These are phyloP conservation scores for Salix dunnii DNA, from an alignment of 345 rosid genomes.

Conservation along the genomic window DNA sequence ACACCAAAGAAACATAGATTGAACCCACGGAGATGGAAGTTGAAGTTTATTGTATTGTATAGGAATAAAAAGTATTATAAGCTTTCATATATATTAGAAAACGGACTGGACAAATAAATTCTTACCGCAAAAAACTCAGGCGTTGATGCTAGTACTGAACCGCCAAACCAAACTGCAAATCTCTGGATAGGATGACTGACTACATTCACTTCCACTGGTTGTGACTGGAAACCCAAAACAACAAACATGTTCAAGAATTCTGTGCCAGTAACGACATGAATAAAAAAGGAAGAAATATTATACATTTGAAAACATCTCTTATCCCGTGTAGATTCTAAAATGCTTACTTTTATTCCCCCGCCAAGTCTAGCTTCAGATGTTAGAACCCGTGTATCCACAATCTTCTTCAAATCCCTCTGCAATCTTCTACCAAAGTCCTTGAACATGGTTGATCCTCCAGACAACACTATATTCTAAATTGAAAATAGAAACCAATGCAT, in stretches of 20 bases:
- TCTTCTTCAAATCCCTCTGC: slow-evolving; percentile 93
- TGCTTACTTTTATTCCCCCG: slow-evolving; percentile 65
- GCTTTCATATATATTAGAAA: slow-evolving; percentile 5
- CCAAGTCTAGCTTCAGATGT: slow-evolving; percentile 76
- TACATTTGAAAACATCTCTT: background rate
- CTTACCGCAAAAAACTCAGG: slow-evolving; percentile 90
- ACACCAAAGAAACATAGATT: background rate
- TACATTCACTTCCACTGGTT: slow-evolving; percentile 93
- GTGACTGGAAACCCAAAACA: slow-evolving; percentile 43
- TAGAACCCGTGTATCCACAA: slow-evolving; percentile 86
- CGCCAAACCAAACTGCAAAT: slow-evolving; percentile 99
- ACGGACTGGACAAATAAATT: slow-evolving; percentile 7
- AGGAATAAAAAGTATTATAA: background rate
- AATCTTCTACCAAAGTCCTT: slow-evolving; percentile 95
- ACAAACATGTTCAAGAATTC: background rate
- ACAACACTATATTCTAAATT: slow-evolving; percentile 84
- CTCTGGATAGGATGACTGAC: slow-evolving; percentile 94
- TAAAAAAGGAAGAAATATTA: background rate
- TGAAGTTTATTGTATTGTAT: background rate
- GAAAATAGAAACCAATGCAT: slow-evolving; percentile 13
- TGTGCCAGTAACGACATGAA: background rate
- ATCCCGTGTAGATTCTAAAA: background rate
- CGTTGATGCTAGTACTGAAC: slow-evolving; percentile 96
- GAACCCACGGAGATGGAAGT: background rate
- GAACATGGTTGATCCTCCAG: slow-evolving; percentile 99